phyloP scores from a whole-genome alignment of 2,329 filamentous ascomycete genomes.

The Raffaelea ambrosiae region DNA sequence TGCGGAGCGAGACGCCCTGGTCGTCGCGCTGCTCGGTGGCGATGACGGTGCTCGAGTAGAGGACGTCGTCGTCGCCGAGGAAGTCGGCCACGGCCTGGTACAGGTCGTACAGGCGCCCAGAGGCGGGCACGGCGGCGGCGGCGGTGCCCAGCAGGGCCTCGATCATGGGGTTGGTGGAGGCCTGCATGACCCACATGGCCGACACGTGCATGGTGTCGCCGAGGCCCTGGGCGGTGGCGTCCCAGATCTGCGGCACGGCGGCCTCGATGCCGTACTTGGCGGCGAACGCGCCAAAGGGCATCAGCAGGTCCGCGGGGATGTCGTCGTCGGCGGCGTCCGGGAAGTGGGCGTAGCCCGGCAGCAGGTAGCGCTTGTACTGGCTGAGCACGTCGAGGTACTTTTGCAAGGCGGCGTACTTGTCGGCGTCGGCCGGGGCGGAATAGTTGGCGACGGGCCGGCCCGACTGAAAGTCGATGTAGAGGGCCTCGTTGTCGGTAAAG shows the following conservation, averaged over 20 bases:
- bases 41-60: constrained; percentile 15
- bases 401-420: constrained; percentile 5
- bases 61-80: constrained; percentile 13
- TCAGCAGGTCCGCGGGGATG: constrained; percentile 33
- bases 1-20: constrained; percentile 4
- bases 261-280: constrained; percentile 29
- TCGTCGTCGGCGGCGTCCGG: constrained; percentile 12
- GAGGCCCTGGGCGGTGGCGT: constrained; percentile 11
- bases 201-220: constrained; percentile 13
- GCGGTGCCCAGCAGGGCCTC: constrained; percentile 13
- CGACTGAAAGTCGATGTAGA: constrained; percentile 23
- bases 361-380: constrained; percentile 14
- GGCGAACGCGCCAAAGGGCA: constrained; percentile 32
- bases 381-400: constrained; percentile 11
- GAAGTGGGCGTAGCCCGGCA: constrained; percentile 8
- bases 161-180: constrained; percentile 13
- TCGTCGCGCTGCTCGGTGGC: constrained; percentile 5
- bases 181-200: constrained; percentile 12
- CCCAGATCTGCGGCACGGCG: constrained; percentile 16
- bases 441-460: constrained; percentile 13
- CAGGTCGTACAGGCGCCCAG: constrained; percentile 14
- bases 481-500: constrained; percentile 9
- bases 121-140: constrained; percentile 12
- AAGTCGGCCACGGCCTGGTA: constrained; percentile 12
- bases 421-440: constrained; percentile 4